Percentiles rank a stretch among this genome's conserved stretches.
Conservation (phyloP, 1,284 basidiomycete species). For the Psilocybe mexicana region DNA sequence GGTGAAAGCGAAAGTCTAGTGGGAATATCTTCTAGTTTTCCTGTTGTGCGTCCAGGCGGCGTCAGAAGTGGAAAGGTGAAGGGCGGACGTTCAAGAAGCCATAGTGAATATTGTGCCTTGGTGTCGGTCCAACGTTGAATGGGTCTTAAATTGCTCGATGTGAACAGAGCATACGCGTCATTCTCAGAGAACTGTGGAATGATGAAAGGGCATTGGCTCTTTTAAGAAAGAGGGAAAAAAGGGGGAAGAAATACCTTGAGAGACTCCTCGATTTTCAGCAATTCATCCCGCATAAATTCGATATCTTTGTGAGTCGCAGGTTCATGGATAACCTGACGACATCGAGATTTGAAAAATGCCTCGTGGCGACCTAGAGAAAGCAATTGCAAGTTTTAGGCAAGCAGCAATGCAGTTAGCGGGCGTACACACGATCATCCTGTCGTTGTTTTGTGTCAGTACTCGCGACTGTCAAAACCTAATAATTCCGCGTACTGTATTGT, state of each 20-base stretch:
- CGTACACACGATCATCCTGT: constrained; percentile 30
- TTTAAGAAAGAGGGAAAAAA: neutral
- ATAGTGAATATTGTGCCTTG: constrained; percentile 78
- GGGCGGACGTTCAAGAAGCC: constrained; percentile 86
- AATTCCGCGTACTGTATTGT: constrained; percentile 69
- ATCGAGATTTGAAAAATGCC: constrained; percentile 80
- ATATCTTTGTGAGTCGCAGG: constrained; percentile 45
- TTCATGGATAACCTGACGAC: constrained; percentile 60
- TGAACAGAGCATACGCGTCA: constrained; percentile 78
- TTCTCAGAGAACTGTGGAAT: constrained; percentile 73
- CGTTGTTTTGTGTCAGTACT: constrained; percentile 1
- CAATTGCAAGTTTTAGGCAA: neutral
- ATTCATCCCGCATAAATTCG: constrained; percentile 68
- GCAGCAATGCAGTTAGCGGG: neutral
- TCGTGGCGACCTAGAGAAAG: constrained; percentile 74
- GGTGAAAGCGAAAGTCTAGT: constrained; percentile 33
- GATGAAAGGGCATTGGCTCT: constrained; percentile 2
- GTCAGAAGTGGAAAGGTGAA: constrained; percentile 71
- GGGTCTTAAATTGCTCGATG: constrained; percentile 77
- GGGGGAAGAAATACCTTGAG: constrained; percentile 63
- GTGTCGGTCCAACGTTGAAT: constrained; percentile 87
- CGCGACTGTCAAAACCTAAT: neutral
- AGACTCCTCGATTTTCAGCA: constrained; percentile 86
- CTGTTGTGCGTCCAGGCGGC: constrained; percentile 30
- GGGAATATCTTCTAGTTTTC: constrained; percentile 16